phyloP scores from a whole-genome alignment of 495 filamentous ascomycete species.

The Trypethelium eluteriae region DNA sequence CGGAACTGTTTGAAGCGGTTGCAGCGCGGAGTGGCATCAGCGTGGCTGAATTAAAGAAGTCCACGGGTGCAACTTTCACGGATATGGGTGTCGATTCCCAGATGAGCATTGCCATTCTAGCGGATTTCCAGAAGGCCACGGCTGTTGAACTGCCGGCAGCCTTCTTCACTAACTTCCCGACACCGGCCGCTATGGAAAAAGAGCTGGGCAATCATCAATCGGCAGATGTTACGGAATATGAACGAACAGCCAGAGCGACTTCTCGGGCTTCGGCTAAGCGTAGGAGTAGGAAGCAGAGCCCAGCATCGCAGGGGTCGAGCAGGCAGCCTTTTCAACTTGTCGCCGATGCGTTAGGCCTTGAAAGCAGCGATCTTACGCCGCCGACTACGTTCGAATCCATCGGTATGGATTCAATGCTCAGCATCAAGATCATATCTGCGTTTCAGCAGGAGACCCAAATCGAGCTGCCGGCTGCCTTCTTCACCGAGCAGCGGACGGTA shows the following conservation, averaged over 20 bases:
- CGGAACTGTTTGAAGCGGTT: slow-evolving; percentile 15
- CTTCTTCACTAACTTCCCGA: slow-evolving; percentile 20
- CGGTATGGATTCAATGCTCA: slow-evolving; percentile 21
- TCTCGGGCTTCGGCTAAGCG: slow-evolving; percentile 10
- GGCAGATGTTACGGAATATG: slow-evolving; percentile 2
- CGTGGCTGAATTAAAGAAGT: slow-evolving; percentile 18
- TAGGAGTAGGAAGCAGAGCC: slow-evolving; percentile 14
- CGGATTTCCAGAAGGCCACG: slow-evolving; percentile 20
- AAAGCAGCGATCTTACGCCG: slow-evolving; percentile 16
- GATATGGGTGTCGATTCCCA: slow-evolving; percentile 21
- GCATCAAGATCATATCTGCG: slow-evolving; percentile 20
- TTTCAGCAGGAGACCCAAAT: slow-evolving; percentile 19
- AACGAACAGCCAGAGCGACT: slow-evolving; percentile 6
- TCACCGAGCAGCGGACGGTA: slow-evolving; percentile 18
- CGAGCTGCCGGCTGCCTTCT: slow-evolving; percentile 21
- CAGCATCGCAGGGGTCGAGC: background rate
- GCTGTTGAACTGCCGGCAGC: slow-evolving; percentile 17
- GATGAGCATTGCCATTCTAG: slow-evolving; percentile 19
- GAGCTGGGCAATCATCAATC: slow-evolving; percentile 17
- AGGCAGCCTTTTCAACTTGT: slow-evolving; percentile 16
- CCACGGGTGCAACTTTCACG: slow-evolving; percentile 12
- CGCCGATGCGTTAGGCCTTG: slow-evolving; percentile 18
- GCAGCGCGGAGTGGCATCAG: slow-evolving; percentile 17
- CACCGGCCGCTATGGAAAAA: slow-evolving; percentile 17
- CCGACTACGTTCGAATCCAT: slow-evolving; percentile 18